These are phyloP conservation scores for Schwanniomyces pseudopolymorphus DNA, from an alignment of 805 yeast genomes.

Conservation along the genomic window DNA sequence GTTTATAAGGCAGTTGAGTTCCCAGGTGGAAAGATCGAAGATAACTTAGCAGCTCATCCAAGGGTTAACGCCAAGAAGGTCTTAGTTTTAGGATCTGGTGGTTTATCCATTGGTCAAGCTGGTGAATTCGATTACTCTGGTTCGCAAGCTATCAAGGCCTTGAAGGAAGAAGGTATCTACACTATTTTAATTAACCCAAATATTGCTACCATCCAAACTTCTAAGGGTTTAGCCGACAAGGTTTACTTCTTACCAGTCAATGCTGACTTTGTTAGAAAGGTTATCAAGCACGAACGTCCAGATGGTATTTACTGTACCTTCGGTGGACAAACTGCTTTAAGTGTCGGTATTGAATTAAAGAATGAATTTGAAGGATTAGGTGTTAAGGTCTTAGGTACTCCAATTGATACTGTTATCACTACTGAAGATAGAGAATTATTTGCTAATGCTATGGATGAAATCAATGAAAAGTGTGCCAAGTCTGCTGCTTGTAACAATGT, in stretches of 20 bases:
- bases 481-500: constrained; percentile 81
- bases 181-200: constrained; percentile 95
- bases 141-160: constrained; percentile 97
- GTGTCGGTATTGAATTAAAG: constrained; percentile 92
- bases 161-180: constrained; percentile 96
- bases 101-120: constrained; percentile 97
- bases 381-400: constrained; percentile 95
- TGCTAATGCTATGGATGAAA: constrained; percentile 92
- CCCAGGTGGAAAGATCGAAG: constrained; percentile 85
- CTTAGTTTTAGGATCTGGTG: constrained; percentile 95
- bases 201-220: constrained; percentile 97
- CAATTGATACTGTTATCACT: constrained; percentile 91
- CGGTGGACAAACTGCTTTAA: constrained; percentile 98
- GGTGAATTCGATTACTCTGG: constrained; percentile 99
- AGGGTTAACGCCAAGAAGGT: constrained; percentile 85
- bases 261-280: constrained; percentile 94
- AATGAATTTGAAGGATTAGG: constrained; percentile 92
- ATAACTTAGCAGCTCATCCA: constrained; percentile 75
- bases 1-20: constrained; percentile 70
- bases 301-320: constrained; percentile 96
- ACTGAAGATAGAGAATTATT: constrained; percentile 98
- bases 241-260: constrained; percentile 98
- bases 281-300: constrained; percentile 91
- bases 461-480: constrained; percentile 92
- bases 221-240: constrained; percentile 96